These are phyloP conservation scores for Aspergillus ustus DNA, from an alignment of 2,329 filamentous ascomycete genomes.

Conservation along the genomic window DNA sequence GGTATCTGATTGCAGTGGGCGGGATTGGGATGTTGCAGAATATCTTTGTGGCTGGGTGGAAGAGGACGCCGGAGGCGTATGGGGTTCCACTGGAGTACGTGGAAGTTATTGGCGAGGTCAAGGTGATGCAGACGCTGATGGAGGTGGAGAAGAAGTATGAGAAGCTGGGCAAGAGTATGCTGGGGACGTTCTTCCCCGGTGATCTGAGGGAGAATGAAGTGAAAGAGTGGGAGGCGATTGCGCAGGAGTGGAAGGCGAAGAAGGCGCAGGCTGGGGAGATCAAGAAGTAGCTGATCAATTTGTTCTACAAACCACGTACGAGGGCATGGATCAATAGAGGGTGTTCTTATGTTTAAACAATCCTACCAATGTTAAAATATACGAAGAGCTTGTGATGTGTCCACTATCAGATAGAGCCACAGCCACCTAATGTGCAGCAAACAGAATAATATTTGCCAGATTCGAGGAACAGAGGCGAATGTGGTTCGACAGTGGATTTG, in stretches of 20 bases:
- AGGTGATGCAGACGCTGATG: conserved; percentile 39
- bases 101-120: conserved; percentile 33
- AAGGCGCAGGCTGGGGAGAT: background rate
- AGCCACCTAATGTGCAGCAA: too few relatives aligned
- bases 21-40: conserved; percentile 47
- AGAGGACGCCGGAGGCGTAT: conserved; percentile 16
- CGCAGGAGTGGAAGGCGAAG: conserved; percentile 5
- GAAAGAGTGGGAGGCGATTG: conserved; percentile 19
- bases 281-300: background rate
- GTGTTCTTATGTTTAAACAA: too few relatives aligned
- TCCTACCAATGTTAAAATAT: too few relatives aligned
- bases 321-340: too few relatives aligned
- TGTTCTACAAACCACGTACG: too few relatives aligned
- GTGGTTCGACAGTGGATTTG: too few relatives aligned
- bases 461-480: too few relatives aligned
- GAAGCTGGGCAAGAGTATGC: conserved; percentile 36
- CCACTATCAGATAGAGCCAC: too few relatives aligned
- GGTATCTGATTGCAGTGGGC: conserved; percentile 49
- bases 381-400: too few relatives aligned
- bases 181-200: conserved; percentile 39
- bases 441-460: too few relatives aligned
- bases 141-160: conserved; percentile 36
- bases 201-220: conserved; percentile 16
- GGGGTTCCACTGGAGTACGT: conserved; percentile 27
- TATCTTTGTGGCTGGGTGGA: conserved; percentile 36